phyloP scores from a whole-genome alignment of 495 filamentous ascomycete genomes.

The Margaritispora aquatica region DNA sequence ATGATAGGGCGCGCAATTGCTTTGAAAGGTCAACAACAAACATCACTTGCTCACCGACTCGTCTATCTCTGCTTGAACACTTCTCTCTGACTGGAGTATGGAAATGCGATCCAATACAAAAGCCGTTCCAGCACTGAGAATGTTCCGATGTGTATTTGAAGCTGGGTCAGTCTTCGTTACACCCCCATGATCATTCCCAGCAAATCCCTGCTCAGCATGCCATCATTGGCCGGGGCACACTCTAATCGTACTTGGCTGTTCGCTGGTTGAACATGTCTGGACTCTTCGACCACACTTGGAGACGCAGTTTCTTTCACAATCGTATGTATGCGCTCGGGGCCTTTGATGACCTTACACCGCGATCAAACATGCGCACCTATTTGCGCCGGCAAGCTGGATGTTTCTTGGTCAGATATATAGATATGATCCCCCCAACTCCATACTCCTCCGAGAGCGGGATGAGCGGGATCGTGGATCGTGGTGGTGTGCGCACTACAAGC shows the following conservation, averaged over 20 bases:
- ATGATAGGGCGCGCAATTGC: slow-evolving; percentile 20
- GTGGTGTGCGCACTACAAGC: background rate
- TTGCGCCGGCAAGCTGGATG: background rate
- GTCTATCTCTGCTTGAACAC: background rate
- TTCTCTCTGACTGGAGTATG: background rate
- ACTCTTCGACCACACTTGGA: slow-evolving; percentile 10
- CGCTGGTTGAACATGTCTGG: slow-evolving; percentile 19
- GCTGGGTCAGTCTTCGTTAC: background rate
- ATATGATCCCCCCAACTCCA: background rate
- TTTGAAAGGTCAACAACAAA: slow-evolving; percentile 3
- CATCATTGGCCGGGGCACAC: slow-evolving; percentile 21
- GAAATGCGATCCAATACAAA: background rate
- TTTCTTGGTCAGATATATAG: slow-evolving; percentile 13
- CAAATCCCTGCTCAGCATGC: slow-evolving; percentile 23
- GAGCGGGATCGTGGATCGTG: slow-evolving; percentile 9
- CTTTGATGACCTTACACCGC: slow-evolving; percentile 11
- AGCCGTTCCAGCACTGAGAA: background rate
- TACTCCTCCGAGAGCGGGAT: slow-evolving; percentile 19
- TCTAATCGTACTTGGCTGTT: slow-evolving; percentile 23
- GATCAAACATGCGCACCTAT: slow-evolving; percentile 13
- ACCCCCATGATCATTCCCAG: slow-evolving; percentile 13
- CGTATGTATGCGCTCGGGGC: slow-evolving; percentile 17
- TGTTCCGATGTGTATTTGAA: background rate
- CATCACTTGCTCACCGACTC: slow-evolving; percentile 8
- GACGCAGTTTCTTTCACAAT: slow-evolving; percentile 1